Evolutionary conservation across 108 stramenopile genomes (phyloP).

Genomic region (Cyclotella atomus): DNA sequence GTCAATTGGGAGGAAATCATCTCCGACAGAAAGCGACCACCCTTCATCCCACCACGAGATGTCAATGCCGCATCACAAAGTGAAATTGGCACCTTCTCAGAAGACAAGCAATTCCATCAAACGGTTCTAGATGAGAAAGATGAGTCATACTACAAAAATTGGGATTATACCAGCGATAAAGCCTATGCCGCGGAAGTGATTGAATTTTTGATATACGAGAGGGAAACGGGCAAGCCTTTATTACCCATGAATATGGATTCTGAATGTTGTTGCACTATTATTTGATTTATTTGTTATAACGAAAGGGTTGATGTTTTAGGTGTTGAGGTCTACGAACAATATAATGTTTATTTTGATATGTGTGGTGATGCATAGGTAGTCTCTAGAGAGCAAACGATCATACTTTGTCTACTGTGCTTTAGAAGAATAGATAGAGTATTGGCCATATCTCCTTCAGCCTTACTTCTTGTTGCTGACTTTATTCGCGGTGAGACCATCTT

Average conservation of each 20-base stretch:
- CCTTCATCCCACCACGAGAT: conserved; percentile 90
- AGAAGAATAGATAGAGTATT: too few species aligned
- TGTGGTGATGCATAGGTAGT: too few species aligned
- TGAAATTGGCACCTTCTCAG: conserved; percentile 85
- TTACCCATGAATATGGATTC: conserved; percentile 60
- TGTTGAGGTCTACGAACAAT: too few species aligned
- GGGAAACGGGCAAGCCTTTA: conserved; percentile 79
- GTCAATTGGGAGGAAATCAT: conserved; percentile 85
- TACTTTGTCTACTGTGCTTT: too few species aligned
- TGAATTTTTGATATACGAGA: conserved; percentile 88
- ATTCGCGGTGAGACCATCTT: neutral
- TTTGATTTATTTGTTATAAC: conserved; percentile 2
- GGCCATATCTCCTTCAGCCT: conserved; percentile 1
- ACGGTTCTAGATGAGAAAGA: conserved; percentile 73
- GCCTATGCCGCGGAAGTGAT: conserved; percentile 86
- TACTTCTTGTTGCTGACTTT: neutral
- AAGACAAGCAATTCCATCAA: conserved; percentile 77
- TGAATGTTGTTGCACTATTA: conserved; percentile 64
- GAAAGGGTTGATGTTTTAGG: neutral
- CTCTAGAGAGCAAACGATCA: too few species aligned
- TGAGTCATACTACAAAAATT: conserved; percentile 72
- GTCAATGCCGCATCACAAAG: conserved; percentile 92
- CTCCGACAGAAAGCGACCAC: conserved; percentile 75
- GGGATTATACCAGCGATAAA: conserved; percentile 86
- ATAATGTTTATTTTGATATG: too few species aligned